Evolutionary conservation across 768 basidiomycete species (phyloP).

Genomic region (Tricholoma saponaceum): DNA sequence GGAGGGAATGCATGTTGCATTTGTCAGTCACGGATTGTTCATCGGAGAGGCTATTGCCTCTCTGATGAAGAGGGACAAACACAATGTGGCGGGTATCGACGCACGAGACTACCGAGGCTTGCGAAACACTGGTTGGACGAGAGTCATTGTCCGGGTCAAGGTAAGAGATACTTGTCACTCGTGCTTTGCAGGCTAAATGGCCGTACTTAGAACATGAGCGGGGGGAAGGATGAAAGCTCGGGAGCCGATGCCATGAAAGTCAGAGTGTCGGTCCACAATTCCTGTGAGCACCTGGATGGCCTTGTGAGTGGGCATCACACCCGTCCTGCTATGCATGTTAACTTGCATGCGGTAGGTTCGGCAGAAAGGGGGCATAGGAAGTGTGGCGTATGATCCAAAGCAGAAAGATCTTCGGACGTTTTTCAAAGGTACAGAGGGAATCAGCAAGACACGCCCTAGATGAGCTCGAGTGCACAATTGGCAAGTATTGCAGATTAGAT

Average conservation of each 20-base stretch:
- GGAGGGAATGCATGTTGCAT: conserved; percentile 46
- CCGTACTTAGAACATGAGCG: conserved; percentile 19
- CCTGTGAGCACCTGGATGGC: conserved; percentile 48
- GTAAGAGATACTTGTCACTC: conserved; percentile 3
- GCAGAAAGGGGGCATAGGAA: conserved; percentile 76
- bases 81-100: conserved; percentile 15
- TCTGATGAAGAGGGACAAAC: conserved; percentile 38
- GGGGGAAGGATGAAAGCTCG: conserved; percentile 8
- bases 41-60: conserved; percentile 56
- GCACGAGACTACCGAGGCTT: conserved; percentile 43
- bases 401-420: conserved; percentile 76
- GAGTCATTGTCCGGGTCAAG: conserved; percentile 43
- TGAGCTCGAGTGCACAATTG: not conserved
- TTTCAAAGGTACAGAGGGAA: conserved; percentile 32
- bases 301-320: conserved; percentile 39
- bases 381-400: conserved; percentile 63
- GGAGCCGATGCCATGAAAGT: conserved; percentile 31
- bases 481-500: not conserved
- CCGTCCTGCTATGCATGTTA: not conserved
- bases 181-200: not conserved
- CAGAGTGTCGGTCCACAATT: conserved; percentile 48
- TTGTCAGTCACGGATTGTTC: conserved; percentile 76
- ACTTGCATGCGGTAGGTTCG: conserved; percentile 31
- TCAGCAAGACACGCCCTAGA: conserved; percentile 18
- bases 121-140: conserved; percentile 69